Percentiles rank a stretch among this genome's conserved stretches.
Evolutionary conservation across 2,329 filamentous ascomycete species (phyloP).

Genomic region (Penicillium sp.): DNA sequence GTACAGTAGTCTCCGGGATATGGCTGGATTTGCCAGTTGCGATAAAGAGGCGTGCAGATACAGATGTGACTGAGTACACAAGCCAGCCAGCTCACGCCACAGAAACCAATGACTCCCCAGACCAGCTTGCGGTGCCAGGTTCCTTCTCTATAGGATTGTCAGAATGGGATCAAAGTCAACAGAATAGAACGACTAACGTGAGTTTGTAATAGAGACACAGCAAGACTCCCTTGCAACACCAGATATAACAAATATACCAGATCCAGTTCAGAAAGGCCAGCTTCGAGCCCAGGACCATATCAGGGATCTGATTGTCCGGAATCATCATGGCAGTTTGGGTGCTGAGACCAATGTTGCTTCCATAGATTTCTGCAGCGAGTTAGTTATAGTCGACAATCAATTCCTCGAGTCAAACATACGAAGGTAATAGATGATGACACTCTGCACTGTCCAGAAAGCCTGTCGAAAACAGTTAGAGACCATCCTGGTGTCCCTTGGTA

Average conservation of each 20-base stretch:
- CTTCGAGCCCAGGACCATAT: constrained; percentile 27
- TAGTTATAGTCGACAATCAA: neutral
- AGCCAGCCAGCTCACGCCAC: constrained; percentile 22
- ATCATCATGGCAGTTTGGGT: constrained; percentile 23
- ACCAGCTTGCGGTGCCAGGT: constrained; percentile 24
- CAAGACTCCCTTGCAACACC: constrained; percentile 31
- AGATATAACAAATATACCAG: constrained; percentile 32
- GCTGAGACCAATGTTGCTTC: constrained; percentile 29
- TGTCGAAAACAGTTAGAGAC: constrained; percentile 1
- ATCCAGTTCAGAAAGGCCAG: constrained; percentile 32
- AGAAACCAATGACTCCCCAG: constrained; percentile 19
- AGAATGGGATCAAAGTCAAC: neutral
- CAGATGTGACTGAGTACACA: constrained; percentile 28
- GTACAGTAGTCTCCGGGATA: constrained; percentile 26
- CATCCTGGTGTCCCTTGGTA: neutral
- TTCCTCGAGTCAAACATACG: constrained; percentile 1
- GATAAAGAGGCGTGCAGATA: constrained; percentile 25
- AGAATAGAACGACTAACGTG: constrained; percentile 15
- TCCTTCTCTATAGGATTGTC: constrained; percentile 15
- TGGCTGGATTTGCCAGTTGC: constrained; percentile 32
- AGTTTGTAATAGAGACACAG: constrained; percentile 30
- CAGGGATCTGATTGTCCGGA: constrained; percentile 19
- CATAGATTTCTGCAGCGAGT: constrained; percentile 16
- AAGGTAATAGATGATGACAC: constrained; percentile 10
- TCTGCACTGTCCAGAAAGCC: constrained; percentile 15